Evolutionary conservation across 208 protist species (phyloP).

Genomic region (Trypanosoma vivax): DNA sequence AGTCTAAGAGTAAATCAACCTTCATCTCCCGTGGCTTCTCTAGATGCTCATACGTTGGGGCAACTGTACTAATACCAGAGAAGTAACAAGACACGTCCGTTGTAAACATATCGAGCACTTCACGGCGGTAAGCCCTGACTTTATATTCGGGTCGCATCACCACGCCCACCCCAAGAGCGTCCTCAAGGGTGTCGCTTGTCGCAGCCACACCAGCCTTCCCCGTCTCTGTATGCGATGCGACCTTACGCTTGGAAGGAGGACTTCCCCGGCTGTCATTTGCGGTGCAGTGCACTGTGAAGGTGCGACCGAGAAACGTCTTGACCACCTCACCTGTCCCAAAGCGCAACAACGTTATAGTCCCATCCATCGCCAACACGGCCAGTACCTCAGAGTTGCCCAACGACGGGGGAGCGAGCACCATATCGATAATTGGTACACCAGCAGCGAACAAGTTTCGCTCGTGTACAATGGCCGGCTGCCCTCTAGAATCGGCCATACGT

Average conservation of each 20-base stretch:
- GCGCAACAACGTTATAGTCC: slow-evolving; percentile 75
- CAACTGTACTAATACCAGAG: slow-evolving; percentile 57
- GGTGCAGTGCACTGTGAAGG: slow-evolving; percentile 15
- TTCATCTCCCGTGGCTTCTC: slow-evolving; percentile 30
- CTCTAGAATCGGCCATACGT: slow-evolving; percentile 31
- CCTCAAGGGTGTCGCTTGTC: slow-evolving; percentile 3
- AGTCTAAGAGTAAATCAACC: slow-evolving; percentile 59
- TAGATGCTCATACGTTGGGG: slow-evolving; percentile 80
- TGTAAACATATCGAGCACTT: slow-evolving; percentile 76
- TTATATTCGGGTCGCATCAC: slow-evolving; percentile 73
- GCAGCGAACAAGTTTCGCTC: slow-evolving; percentile 61
- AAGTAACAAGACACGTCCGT: slow-evolving; percentile 74
- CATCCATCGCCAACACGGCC: slow-evolving; percentile 63
- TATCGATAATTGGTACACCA: slow-evolving; percentile 57
- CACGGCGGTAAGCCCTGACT: slow-evolving; percentile 67
- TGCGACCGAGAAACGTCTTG: slow-evolving; percentile 64
- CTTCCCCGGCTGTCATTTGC: not conserved
- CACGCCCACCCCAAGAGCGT: not conserved
- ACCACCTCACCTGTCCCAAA: slow-evolving; percentile 61
- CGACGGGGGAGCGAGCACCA: slow-evolving; percentile 33
- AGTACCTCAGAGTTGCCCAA: slow-evolving; percentile 77
- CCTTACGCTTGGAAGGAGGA: not conserved
- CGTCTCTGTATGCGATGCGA: not conserved
- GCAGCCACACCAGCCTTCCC: too few relatives aligned
- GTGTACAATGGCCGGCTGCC: slow-evolving; percentile 53